These are phyloP conservation scores for Yarrowia divulgata DNA, from an alignment of 805 yeast species.

Conservation along the genomic window DNA sequence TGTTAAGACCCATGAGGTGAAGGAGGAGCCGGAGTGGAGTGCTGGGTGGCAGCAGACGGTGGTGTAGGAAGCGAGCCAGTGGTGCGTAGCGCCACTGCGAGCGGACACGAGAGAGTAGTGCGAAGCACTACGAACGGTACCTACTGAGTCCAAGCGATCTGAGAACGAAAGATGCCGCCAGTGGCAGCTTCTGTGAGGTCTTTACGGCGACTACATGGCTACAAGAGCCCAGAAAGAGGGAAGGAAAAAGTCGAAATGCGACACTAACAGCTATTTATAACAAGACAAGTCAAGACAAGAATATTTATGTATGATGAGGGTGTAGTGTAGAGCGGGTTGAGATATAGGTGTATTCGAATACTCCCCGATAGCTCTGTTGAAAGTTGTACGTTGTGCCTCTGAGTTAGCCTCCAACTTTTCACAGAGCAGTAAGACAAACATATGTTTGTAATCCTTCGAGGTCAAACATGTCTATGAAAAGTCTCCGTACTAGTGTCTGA, in stretches of 20 bases:
- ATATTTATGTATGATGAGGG: not conserved
- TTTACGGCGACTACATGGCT: no score
- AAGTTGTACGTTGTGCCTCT: no score
- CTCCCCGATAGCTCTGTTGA: no score
- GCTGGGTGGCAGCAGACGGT: constrained; percentile 27
- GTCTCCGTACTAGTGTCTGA: no score
- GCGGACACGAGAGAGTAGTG: not conserved
- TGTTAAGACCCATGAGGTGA: constrained; percentile 76
- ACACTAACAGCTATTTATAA: constrained; percentile 36
- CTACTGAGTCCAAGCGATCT: no score
- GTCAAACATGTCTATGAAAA: no score
- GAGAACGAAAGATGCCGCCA: not conserved
- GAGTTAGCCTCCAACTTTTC: no score
- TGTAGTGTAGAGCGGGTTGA: no score
- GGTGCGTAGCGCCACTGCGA: not conserved
- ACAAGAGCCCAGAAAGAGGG: constrained; percentile 1
- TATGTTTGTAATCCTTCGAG: no score
- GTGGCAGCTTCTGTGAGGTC: not conserved
- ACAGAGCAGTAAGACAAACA: no score
- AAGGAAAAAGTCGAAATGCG: constrained; percentile 8
- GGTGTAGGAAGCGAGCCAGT: not conserved
- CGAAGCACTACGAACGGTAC: no score
- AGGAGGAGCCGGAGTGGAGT: constrained; percentile 52
- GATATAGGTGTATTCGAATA: not conserved
- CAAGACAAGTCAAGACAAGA: not conserved